Evolutionary conservation across 768 basidiomycete genomes (phyloP).

Genomic region (Suillus ampliporus): DNA sequence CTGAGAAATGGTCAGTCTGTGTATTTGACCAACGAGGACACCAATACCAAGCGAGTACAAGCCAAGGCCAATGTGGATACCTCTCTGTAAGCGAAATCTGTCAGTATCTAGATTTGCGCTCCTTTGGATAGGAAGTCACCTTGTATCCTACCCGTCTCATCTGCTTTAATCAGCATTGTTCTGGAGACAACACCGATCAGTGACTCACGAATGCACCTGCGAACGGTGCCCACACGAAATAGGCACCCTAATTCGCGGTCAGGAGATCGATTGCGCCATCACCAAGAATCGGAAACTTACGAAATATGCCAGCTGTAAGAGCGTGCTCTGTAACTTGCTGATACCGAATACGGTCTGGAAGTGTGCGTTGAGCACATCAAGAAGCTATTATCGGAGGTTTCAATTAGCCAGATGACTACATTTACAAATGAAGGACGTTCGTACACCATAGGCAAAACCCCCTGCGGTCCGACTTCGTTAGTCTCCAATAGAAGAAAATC

Average conservation of each 20-base stretch:
- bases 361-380: conserved; percentile 73
- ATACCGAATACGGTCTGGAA: conserved; percentile 76
- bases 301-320: conserved; percentile 78
- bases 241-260: conserved; percentile 51
- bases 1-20: conserved; percentile 33
- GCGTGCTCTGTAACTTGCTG: conserved; percentile 70
- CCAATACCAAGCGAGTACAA: conserved; percentile 58
- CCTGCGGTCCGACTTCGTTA: conserved; percentile 37
- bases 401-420: background rate
- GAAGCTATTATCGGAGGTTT: conserved; percentile 47
- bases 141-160: conserved; percentile 73
- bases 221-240: conserved; percentile 62
- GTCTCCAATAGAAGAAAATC: background rate
- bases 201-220: conserved; percentile 60
- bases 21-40: conserved; percentile 5
- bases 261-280: background rate
- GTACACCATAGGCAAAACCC: conserved; percentile 72
- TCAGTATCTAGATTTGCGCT: background rate
- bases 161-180: conserved; percentile 35
- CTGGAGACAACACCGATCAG: background rate
- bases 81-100: conserved; percentile 43
- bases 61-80: conserved; percentile 65
- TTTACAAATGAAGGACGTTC: conserved; percentile 24
- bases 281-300: conserved; percentile 36
- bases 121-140: conserved; percentile 33